phyloP scores from a whole-genome alignment of 2,329 filamentous ascomycete species.

The Ascocoryne sarcoides region DNA sequence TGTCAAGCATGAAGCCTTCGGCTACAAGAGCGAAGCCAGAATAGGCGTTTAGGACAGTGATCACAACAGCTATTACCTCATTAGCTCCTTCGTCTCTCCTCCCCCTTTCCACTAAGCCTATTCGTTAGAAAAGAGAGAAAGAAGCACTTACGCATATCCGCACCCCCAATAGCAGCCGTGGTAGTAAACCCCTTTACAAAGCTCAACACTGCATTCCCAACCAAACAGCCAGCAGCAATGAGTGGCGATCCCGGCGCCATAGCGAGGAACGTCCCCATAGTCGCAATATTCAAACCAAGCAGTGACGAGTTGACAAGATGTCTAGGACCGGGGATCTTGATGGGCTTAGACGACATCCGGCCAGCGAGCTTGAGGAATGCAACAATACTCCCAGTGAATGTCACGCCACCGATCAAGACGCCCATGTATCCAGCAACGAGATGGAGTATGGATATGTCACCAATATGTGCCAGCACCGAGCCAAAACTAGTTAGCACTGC shows the following conservation, averaged over 20 bases:
- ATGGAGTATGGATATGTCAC: slow-evolving; percentile 66
- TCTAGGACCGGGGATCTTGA: slow-evolving; percentile 58
- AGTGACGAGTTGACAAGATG: slow-evolving; percentile 69
- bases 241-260: slow-evolving; percentile 72
- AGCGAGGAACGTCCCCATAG: slow-evolving; percentile 75
- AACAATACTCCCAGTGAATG: slow-evolving; percentile 84
- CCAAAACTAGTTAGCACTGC: slow-evolving; percentile 84
- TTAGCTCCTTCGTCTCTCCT: too few species aligned
- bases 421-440: slow-evolving; percentile 81
- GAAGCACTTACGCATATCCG: slow-evolving; percentile 63
- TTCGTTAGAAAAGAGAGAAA: not conserved
- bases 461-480: slow-evolving; percentile 68
- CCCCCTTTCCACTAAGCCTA: not conserved
- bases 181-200: slow-evolving; percentile 85
- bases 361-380: slow-evolving; percentile 83
- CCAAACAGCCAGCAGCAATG: slow-evolving; percentile 70
- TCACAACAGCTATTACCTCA: slow-evolving; percentile 57
- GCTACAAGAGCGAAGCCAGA: slow-evolving; percentile 85
- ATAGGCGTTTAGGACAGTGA: slow-evolving; percentile 84
- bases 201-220: slow-evolving; percentile 67
- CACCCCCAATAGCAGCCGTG: slow-evolving; percentile 81
- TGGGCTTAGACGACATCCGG: slow-evolving; percentile 70
- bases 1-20: slow-evolving; percentile 87
- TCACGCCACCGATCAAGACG: slow-evolving; percentile 78
- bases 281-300: slow-evolving; percentile 67